These are phyloP conservation scores for Fusarium dimerum DNA, from an alignment of 2,329 filamentous ascomycete species.

Conservation along the genomic window DNA sequence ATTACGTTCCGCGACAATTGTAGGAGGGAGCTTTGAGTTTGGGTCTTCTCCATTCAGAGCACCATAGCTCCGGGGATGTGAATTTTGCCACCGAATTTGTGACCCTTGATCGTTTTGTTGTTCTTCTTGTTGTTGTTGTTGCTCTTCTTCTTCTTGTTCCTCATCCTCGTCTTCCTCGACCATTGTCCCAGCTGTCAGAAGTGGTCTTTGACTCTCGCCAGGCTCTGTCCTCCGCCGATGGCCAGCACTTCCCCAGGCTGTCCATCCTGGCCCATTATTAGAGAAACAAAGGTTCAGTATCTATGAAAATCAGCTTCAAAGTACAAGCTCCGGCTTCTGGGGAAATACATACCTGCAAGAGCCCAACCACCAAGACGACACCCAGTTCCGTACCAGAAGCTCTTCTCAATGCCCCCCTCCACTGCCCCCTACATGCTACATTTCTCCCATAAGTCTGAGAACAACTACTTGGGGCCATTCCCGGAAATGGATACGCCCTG, in stretches of 20 bases:
- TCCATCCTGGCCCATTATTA: slow-evolving; percentile 34
- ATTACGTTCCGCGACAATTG: slow-evolving; percentile 25
- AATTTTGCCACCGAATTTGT: slow-evolving; percentile 7
- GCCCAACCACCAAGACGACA: slow-evolving; percentile 52
- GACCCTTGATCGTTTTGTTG: not conserved
- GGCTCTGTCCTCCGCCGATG: slow-evolving; percentile 4
- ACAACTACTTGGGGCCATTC: slow-evolving; percentile 40
- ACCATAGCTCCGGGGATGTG: slow-evolving; percentile 19
- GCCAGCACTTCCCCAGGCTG: slow-evolving; percentile 19
- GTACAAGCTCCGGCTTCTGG: not conserved
- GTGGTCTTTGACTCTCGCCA: slow-evolving; percentile 23
- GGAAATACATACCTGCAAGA: slow-evolving; percentile 52
- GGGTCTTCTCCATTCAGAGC: slow-evolving; percentile 14
- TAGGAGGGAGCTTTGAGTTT: slow-evolving; percentile 30
- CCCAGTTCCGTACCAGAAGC: slow-evolving; percentile 57
- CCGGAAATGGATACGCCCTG: slow-evolving; percentile 63
- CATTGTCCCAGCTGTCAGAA: slow-evolving; percentile 34
- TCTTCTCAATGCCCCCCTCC: slow-evolving; percentile 56
- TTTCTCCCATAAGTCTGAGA: slow-evolving; percentile 46
- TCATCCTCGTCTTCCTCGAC: slow-evolving; percentile 23
- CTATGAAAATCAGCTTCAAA: slow-evolving; percentile 17
- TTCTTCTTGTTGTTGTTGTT: too few species aligned
- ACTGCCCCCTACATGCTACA: slow-evolving; percentile 52
- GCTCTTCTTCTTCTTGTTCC: too few species aligned
- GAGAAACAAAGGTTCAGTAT: slow-evolving; percentile 34